Evolutionary conservation across 371 early-diverging fungal genomes (phyloP), one percentile per base, ranked within the genome.

Genomic region (Mortierella sp.): DNA sequence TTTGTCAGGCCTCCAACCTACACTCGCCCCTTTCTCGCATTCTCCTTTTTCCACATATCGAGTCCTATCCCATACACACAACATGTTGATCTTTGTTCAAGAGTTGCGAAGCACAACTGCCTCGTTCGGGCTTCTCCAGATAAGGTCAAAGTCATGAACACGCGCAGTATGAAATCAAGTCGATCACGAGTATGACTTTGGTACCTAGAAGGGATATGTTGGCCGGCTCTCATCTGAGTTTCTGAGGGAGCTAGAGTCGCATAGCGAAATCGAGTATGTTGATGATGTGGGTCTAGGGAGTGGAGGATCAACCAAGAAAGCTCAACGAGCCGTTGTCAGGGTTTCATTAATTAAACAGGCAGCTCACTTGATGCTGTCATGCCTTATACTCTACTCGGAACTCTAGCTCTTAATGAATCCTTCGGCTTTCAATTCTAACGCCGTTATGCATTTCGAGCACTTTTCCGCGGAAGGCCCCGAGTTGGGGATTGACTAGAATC

Each of bases 201-300:
- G 74, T 3, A 67, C 70, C 19, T 83, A 74, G 77, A 76, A 77
- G 45, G 83, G 83, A 13, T 83, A 83, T 32, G 77, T 77, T 1
- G 83, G 83, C 0, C 77, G 74, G 36, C 77, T 83, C 66, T 72
- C 83, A 41, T 22, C 77, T 13, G 76, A 81, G 10, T 72, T 81
- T 43, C 21, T 81, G n/a, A 75, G 72, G 22, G 76, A 81, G 16
- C 60, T 81, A 1, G 66, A 75, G 28, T 41, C 67, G 9, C 72
- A 72, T 9, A 67, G 75, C 10, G 72, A 75, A 8, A 72, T 81
- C 52, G 82, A 76, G 7, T 81, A 81, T 72, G 67, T 81, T 0
- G 76, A 81, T 81, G 66, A 76, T 81, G 76, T 81, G 82, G 82
- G 82, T 76, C 16, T 81, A 76, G 82, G 81, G 67, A 0, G 58